Evolutionary conservation across 2,329 filamentous ascomycete species (phyloP).

Genomic region (Neofusicoccum sp.): DNA sequence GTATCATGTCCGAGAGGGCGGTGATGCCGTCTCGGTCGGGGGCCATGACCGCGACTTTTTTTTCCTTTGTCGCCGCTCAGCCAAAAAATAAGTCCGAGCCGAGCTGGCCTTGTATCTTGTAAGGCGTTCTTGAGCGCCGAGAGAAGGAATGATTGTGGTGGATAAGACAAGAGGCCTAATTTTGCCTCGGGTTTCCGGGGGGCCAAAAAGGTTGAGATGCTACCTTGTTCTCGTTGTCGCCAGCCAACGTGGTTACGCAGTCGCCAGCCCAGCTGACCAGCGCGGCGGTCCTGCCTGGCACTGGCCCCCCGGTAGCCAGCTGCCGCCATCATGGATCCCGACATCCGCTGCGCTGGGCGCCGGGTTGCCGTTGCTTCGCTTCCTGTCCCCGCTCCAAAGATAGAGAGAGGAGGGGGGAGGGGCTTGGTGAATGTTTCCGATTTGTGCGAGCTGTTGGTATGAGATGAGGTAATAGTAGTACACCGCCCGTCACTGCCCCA

Average conservation of each 20-base stretch:
- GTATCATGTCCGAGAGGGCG: neutral
- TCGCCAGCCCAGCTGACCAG: too few species aligned
- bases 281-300: neutral
- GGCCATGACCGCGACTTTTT: neutral
- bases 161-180: too few species aligned
- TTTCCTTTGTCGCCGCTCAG: too few species aligned
- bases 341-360: neutral
- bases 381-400: neutral
- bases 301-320: neutral
- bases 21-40: neutral
- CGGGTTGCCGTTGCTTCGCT: neutral
- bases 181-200: too few species aligned
- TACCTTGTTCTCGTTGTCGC: too few species aligned
- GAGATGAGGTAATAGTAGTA: conserved; percentile 17
- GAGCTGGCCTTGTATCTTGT: too few species aligned
- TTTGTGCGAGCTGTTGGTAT: conserved; percentile 12
- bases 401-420: neutral
- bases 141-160: too few species aligned
- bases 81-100: too few species aligned
- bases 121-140: too few species aligned
- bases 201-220: too few species aligned
- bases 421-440: neutral
- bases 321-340: neutral
- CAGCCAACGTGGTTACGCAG: too few species aligned
- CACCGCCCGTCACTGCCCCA: neutral